Evolutionary conservation across 2,329 filamentous ascomycete species (phyloP).

Genomic region (Ophiostoma ips): DNA sequence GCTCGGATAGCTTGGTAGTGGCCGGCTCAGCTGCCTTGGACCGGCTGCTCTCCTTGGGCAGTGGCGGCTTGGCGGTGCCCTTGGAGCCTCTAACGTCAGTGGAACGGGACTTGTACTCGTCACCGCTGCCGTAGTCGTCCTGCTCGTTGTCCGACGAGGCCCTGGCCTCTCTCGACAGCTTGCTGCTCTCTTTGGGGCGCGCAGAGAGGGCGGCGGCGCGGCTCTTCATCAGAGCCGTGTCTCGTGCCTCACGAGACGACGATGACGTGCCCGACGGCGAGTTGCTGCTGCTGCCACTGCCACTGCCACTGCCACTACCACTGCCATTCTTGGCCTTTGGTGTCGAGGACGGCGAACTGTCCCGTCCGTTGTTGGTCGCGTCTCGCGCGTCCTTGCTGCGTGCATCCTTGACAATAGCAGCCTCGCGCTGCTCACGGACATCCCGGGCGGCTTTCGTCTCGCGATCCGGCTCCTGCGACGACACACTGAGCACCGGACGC

Average conservation of each 20-base stretch:
- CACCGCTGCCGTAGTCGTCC: not conserved
- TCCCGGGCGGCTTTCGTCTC: constrained; percentile 11
- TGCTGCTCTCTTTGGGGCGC: constrained; percentile 10
- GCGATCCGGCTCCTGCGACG: constrained; percentile 3
- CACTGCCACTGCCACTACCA: too few relatives aligned
- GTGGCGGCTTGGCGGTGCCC: not conserved
- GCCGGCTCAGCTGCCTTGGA: not conserved
- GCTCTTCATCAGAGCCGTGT: constrained; percentile 3
- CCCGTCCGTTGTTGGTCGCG: not conserved
- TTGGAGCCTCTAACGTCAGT: constrained; percentile 4
- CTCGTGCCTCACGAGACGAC: not conserved
- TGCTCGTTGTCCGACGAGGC: constrained; percentile 6
- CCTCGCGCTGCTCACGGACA: constrained; percentile 10
- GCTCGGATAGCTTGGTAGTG: constrained; percentile 2
- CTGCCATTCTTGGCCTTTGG: too few relatives aligned
- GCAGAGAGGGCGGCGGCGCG: constrained; percentile 7
- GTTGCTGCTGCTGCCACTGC: not conserved
- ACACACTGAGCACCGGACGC: not conserved
- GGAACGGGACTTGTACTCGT: constrained; percentile 3
- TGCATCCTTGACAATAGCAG: constrained; percentile 8
- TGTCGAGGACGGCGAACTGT: too few relatives aligned
- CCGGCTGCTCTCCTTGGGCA: not conserved
- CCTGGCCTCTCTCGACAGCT: constrained; percentile 10
- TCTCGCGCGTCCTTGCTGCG: constrained; percentile 5
- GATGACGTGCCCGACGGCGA: not conserved